Evolutionary conservation across 345 rosid species (phyloP).

Genomic region (Sisymbrium altissimum): DNA sequence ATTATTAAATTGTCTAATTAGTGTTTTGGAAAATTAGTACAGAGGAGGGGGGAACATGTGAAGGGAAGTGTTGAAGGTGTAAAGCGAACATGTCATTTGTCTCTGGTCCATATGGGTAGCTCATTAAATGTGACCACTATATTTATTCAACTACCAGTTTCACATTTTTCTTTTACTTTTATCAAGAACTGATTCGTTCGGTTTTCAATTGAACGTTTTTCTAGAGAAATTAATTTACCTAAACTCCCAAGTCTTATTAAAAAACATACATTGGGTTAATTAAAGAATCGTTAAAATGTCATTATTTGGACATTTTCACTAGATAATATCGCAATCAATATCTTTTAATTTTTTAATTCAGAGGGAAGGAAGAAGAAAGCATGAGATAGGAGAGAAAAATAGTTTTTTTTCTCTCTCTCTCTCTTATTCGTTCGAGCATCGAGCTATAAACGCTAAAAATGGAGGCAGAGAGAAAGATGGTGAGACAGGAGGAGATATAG

Average conservation of each 20-base stretch:
- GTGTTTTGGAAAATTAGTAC: too few species aligned
- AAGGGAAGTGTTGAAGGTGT: not conserved
- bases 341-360: not conserved
- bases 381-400: not conserved
- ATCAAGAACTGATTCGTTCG: too few species aligned
- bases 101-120: not conserved
- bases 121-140: constrained; percentile 16
- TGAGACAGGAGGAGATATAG: constrained; percentile 30
- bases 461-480: constrained; percentile 10
- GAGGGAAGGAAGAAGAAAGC: not conserved
- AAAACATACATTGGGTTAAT: not conserved
- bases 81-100: constrained; percentile 27
- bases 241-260: not conserved
- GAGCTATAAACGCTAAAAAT: constrained; percentile 13
- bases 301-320: not conserved
- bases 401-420: not conserved
- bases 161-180: not conserved
- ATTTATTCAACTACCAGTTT: constrained; percentile 11
- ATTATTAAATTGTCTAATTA: not conserved
- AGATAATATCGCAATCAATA: not conserved
- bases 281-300: not conserved
- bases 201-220: not conserved
- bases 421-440: too few species aligned
- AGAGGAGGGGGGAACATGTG: not conserved
- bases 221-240: not conserved